These are phyloP conservation scores for Lodderomyces orthopsilosis DNA, from an alignment of 1,139 yeast genomes.

Conservation along the genomic window DNA sequence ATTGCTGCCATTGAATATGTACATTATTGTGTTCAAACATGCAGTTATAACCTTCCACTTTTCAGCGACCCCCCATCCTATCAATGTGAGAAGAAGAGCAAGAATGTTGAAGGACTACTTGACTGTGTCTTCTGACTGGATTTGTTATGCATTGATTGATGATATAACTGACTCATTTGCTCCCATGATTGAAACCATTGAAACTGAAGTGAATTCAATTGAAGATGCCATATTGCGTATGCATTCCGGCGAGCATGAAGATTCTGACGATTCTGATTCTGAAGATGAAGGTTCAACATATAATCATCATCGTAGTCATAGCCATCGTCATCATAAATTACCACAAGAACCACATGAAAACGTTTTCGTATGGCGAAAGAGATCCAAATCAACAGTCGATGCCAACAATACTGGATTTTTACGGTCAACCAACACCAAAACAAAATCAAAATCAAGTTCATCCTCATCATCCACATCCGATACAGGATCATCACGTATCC, in stretches of 20 bases:
- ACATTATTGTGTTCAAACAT: constrained; percentile 84
- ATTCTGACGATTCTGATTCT: constrained; percentile 38
- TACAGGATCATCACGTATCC: constrained; percentile 50
- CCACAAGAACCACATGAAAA: constrained; percentile 14
- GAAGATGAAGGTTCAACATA: constrained; percentile 23
- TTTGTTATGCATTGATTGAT: constrained; percentile 93
- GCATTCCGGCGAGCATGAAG: constrained; percentile 66
- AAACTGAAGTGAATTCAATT: constrained; percentile 85
- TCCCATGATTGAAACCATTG: constrained; percentile 91
- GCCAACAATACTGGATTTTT: constrained; percentile 15
- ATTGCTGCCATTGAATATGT: constrained; percentile 86
- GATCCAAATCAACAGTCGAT: constrained; percentile 43
- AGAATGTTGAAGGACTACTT: constrained; percentile 82
- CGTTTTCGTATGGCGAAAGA: constrained; percentile 36
- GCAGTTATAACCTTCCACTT: constrained; percentile 94
- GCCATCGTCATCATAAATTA: neutral
- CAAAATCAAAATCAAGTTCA: constrained; percentile 14
- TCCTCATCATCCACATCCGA: constrained; percentile 26
- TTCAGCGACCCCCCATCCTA: constrained; percentile 93
- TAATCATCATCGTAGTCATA: constrained; percentile 2
- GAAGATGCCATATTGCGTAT: constrained; percentile 86
- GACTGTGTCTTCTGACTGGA: constrained; percentile 93
- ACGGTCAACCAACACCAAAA: constrained; percentile 1
- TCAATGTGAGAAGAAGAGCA: constrained; percentile 91
- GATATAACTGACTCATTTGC: constrained; percentile 97